These are phyloP conservation scores for Ophiostoma fasciatum DNA, from an alignment of 2,329 filamentous ascomycete genomes.

Conservation along the genomic window DNA sequence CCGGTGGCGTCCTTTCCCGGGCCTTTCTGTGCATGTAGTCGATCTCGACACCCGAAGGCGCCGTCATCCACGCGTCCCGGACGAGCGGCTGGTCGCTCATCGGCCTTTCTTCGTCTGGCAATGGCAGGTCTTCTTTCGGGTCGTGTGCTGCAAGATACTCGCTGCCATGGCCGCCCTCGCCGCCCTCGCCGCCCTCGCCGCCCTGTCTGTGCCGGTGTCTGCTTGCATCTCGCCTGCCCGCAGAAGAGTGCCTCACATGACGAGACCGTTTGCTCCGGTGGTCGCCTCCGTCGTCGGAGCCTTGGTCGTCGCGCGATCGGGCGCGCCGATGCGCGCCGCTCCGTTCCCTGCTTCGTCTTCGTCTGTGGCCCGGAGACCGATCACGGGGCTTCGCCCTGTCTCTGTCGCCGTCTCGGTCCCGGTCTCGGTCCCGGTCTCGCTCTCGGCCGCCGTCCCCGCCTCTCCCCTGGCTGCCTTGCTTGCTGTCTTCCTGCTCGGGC, in stretches of 20 bases:
- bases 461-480: neutral
- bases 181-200: conserved; percentile 18
- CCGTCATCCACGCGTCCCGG: conserved; percentile 91
- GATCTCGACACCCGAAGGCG: conserved; percentile 64
- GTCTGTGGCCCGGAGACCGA: too few relatives aligned
- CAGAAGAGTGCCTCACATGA: conserved; percentile 32
- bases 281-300: conserved; percentile 27
- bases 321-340: neutral
- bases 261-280: conserved; percentile 53
- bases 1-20: conserved; percentile 43
- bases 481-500: neutral
- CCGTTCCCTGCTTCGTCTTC: neutral
- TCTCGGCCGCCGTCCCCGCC: neutral
- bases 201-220: conserved; percentile 27
- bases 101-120: conserved; percentile 34
- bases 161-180: conserved; percentile 13
- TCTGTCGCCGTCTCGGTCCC: conserved; percentile 12
- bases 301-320: neutral
- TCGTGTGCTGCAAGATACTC: conserved; percentile 27
- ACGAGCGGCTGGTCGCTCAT: conserved; percentile 26
- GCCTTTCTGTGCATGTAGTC: conserved; percentile 60
- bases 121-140: conserved; percentile 33
- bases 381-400: conserved; percentile 7
- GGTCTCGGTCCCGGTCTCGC: conserved; percentile 13
- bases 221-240: conserved; percentile 12